phyloP scores from a whole-genome alignment of 129 eudicot genomes.

The Flaveria bidentis region DNA sequence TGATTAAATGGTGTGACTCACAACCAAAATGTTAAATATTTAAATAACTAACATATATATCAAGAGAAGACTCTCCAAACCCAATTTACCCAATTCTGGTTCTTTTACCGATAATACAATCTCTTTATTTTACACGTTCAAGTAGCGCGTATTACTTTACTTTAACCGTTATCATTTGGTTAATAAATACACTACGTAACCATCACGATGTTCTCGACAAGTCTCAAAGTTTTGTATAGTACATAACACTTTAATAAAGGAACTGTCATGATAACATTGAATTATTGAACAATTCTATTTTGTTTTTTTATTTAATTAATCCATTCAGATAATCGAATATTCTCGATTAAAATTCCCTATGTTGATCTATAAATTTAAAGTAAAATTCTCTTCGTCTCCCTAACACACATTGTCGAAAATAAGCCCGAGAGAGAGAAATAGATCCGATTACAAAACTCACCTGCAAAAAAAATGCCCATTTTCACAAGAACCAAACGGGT shows the following conservation, averaged over 20 bases:
- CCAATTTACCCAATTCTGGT: no score
- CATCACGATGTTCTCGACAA: no score
- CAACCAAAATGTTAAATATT: no score
- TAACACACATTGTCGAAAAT: not conserved
- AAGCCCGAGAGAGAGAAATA: not conserved
- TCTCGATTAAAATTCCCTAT: constrained; percentile 23
- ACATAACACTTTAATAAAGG: constrained; percentile 26
- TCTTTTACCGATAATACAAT: no score
- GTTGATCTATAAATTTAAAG: constrained; percentile 29
- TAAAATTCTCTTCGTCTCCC: not conserved
- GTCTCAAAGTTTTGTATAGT: constrained; percentile 5
- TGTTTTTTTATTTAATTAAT: not conserved
- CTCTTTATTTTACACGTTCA: no score
- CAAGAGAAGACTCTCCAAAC: no score
- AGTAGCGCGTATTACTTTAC: no score
- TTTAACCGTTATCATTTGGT: no score
- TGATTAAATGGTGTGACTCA: no score
- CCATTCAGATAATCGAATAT: constrained; percentile 28
- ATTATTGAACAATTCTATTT: not conserved
- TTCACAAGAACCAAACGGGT: constrained; percentile 48
- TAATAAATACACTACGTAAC: no score
- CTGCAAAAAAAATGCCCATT: constrained; percentile 35
- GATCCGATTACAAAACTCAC: not conserved
- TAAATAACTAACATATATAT: no score
- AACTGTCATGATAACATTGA: constrained; percentile 28